These are phyloP conservation scores for Asclepias syriaca DNA, from an alignment of 257 asterid species.

Conservation along the genomic window DNA sequence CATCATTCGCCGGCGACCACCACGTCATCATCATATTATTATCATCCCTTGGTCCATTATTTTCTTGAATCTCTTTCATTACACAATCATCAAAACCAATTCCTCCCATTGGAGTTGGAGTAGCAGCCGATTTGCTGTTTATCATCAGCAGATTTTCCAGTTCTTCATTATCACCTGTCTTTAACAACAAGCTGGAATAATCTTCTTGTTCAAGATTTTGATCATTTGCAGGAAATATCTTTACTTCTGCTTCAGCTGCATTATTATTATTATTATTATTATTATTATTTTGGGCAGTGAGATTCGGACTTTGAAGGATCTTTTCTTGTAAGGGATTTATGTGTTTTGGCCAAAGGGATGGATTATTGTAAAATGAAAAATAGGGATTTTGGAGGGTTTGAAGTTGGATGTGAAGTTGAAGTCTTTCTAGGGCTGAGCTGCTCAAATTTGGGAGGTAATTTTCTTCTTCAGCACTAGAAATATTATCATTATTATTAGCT, in stretches of 20 bases:
- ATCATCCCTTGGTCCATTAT: constrained; percentile 26
- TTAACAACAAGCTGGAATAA: background rate
- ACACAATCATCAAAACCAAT: constrained; percentile 48
- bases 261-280: no score
- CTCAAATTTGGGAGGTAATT: constrained; percentile 32
- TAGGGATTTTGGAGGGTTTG: constrained; percentile 51
- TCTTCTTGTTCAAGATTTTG: constrained; percentile 26
- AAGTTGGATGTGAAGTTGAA: constrained; percentile 84
- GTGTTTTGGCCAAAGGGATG: constrained; percentile 50
- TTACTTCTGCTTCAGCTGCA: no score
- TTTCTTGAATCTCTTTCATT: constrained; percentile 28
- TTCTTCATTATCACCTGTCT: constrained; percentile 30
- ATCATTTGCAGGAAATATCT: constrained; percentile 3
- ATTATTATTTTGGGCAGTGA: constrained; percentile 17
- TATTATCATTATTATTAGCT: constrained; percentile 27
- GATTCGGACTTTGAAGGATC: constrained; percentile 35
- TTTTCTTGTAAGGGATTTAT: constrained; percentile 45
- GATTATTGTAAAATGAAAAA: constrained; percentile 46
- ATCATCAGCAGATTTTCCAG: constrained; percentile 37
- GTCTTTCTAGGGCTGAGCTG: constrained; percentile 84
- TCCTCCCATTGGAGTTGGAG: constrained; percentile 6
- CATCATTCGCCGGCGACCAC: constrained; percentile 50
- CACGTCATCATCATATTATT: constrained; percentile 27
- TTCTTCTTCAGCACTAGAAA: constrained; percentile 25
- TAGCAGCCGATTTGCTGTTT: constrained; percentile 25